Evolutionary conservation across 2,329 filamentous ascomycete species (phyloP).

Genomic region (Nannizzia gypsea): DNA sequence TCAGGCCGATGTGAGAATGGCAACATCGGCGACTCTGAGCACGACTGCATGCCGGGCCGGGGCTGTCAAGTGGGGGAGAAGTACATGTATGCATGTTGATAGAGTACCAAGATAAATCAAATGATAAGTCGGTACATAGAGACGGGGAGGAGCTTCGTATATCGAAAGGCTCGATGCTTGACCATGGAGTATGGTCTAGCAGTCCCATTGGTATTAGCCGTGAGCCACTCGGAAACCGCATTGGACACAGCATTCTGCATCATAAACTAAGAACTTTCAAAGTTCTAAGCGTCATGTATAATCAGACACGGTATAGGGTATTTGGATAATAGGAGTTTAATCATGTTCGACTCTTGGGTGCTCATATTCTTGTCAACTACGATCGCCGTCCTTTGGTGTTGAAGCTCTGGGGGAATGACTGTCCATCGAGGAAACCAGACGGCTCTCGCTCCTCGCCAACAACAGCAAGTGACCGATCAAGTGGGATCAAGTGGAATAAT

Average conservation of each 20-base stretch:
- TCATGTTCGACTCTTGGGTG: not conserved
- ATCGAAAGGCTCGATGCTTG: not conserved
- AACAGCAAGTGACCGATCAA: not conserved
- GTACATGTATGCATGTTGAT: not conserved
- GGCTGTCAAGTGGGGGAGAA: not conserved
- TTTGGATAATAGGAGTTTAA: not conserved
- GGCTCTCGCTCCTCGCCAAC: not conserved
- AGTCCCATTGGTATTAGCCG: not conserved
- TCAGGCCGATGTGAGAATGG: not conserved
- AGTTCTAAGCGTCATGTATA: not conserved
- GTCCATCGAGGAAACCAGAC: not conserved
- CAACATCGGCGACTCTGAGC: not conserved
- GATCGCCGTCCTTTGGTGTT: not conserved
- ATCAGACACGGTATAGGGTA: not conserved
- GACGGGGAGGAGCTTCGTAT: not conserved
- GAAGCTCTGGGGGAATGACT: not conserved
- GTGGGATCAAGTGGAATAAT: not conserved
- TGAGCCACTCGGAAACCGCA: not conserved
- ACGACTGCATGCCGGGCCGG: not conserved
- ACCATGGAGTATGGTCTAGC: not conserved
- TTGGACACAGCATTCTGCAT: not conserved
- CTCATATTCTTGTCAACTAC: not conserved
- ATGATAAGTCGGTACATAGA: not conserved
- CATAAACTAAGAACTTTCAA: not conserved
- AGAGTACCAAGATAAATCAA: not conserved